Evolutionary conservation across 352 stramenopile species (phyloP).

Genomic region (Phytophthora gonapodyides): DNA sequence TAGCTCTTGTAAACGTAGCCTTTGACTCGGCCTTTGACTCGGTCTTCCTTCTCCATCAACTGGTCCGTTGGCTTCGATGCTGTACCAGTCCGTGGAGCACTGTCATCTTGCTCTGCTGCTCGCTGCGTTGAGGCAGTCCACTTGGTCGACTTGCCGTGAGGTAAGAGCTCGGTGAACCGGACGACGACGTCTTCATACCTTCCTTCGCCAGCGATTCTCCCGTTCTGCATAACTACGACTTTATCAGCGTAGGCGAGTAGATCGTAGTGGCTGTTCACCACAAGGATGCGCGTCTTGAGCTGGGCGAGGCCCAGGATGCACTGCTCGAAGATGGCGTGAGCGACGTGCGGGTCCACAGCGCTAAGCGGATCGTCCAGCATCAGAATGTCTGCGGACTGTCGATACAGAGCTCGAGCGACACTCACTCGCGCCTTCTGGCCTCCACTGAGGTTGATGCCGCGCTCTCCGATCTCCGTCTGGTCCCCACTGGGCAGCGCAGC

Average conservation of each 20-base stretch:
- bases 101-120: not conserved
- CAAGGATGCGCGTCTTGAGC: slow-evolving; percentile 72
- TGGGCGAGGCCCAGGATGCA: slow-evolving; percentile 31
- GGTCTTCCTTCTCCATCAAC: slow-evolving; percentile 34
- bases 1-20: slow-evolving; percentile 27
- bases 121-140: not conserved
- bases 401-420: slow-evolving; percentile 92
- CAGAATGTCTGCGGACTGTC: slow-evolving; percentile 85
- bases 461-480: slow-evolving; percentile 93
- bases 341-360: slow-evolving; percentile 38
- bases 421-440: slow-evolving; percentile 88
- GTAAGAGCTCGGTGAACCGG: slow-evolving; percentile 17
- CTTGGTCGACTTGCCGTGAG: not conserved
- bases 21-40: slow-evolving; percentile 22
- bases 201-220: slow-evolving; percentile 31
- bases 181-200: slow-evolving; percentile 21
- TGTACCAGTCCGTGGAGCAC: not conserved
- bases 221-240: slow-evolving; percentile 37
- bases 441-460: slow-evolving; percentile 92
- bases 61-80: not conserved
- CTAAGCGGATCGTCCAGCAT: slow-evolving; percentile 90
- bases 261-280: slow-evolving; percentile 55
- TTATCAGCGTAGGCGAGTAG: slow-evolving; percentile 30
- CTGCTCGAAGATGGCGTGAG: slow-evolving; percentile 40
- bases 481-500: slow-evolving; percentile 83